phyloP scores from a whole-genome alignment of 1,284 basidiomycete genomes.

The Sanghuangporus sanghuang region DNA sequence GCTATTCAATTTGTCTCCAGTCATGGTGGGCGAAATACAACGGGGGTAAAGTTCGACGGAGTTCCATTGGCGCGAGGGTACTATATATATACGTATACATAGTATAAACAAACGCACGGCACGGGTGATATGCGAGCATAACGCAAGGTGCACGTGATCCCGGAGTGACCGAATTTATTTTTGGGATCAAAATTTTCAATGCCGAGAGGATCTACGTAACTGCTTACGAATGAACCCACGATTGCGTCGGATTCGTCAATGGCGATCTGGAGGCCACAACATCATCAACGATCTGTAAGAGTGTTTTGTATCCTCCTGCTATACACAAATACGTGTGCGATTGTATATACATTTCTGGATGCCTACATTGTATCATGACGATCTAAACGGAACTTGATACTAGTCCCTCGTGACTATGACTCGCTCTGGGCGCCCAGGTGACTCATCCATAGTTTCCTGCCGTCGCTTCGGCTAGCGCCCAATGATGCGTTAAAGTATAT shows the following conservation, averaged over 20 bases:
- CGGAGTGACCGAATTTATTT: no score
- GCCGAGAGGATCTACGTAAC: no score
- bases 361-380: background rate
- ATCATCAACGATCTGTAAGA: no score
- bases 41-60: background rate
- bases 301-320: no score
- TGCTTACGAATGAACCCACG: no score
- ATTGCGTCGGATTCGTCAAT: no score
- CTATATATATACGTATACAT: no score
- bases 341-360: background rate
- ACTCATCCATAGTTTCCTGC: background rate
- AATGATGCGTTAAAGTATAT: conserved; percentile 12
- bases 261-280: no score
- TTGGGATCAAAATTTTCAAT: no score
- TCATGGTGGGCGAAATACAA: background rate
- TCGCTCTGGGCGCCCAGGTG: background rate
- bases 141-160: background rate
- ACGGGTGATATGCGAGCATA: no score
- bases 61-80: background rate
- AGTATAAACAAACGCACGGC: no score
- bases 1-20: background rate
- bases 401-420: background rate
- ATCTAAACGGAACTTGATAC: background rate
- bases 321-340: background rate
- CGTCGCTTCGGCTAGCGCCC: conserved; percentile 1